These are phyloP conservation scores for Symbiotaphrina buchneri DNA, from an alignment of 495 filamentous ascomycete genomes.

Conservation along the genomic window DNA sequence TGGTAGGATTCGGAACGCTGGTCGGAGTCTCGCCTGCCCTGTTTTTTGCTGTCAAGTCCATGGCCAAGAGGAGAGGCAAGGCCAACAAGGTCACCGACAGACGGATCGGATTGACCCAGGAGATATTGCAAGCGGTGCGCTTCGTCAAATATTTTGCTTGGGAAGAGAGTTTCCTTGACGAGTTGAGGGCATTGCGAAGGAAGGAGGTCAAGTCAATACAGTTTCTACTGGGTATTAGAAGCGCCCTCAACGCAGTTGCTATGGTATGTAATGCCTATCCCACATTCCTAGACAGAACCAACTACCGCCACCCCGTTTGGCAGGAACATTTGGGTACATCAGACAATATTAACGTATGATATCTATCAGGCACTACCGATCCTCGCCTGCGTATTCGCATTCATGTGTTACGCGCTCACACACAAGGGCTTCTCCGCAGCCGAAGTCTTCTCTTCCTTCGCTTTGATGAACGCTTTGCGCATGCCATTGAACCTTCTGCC, in stretches of 20 bases:
- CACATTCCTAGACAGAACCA: too few species aligned
- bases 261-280: neutral
- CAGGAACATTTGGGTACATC: too few species aligned
- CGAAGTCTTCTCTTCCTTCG: conserved; percentile 3
- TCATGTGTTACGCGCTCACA: conserved; percentile 1
- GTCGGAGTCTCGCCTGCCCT: conserved; percentile 56
- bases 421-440: conserved; percentile 1
- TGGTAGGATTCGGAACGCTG: conserved; percentile 69
- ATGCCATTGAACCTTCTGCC: conserved; percentile 2
- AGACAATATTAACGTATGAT: too few species aligned
- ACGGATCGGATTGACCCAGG: conserved; percentile 74
- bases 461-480: conserved; percentile 3
- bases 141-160: conserved; percentile 96
- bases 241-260: conserved; percentile 45
- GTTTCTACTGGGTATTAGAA: conserved; percentile 55
- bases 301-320: too few species aligned
- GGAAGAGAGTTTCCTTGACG: conserved; percentile 68
- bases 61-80: conserved; percentile 44
- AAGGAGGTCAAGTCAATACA: conserved; percentile 63
- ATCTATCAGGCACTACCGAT: conserved; percentile 1
- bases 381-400: neutral
- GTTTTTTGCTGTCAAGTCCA: conserved; percentile 42
- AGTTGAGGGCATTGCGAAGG: conserved; percentile 45
- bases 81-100: conserved; percentile 92
- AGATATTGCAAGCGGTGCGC: conserved; percentile 72